phyloP scores from a whole-genome alignment of 129 eudicot genomes.

The Artemisia argyi region DNA sequence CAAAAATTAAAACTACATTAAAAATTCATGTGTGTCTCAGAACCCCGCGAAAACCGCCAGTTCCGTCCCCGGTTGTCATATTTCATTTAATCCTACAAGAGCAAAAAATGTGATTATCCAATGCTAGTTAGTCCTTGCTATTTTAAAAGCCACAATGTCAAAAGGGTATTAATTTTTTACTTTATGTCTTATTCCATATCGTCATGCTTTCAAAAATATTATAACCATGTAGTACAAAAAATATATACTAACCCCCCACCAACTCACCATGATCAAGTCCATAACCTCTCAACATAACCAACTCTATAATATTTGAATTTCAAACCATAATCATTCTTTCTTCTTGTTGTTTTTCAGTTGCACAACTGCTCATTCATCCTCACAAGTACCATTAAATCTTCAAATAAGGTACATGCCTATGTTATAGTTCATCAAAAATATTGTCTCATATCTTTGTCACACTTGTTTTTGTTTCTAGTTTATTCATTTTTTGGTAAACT shows the following conservation, averaged over 20 bases:
- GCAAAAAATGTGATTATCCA: too few species aligned
- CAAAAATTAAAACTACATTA: too few species aligned
- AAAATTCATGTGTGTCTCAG: too few species aligned
- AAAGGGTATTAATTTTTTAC: not conserved
- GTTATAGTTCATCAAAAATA: too few species aligned
- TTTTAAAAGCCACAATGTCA: too few species aligned
- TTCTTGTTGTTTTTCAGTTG: not conserved
- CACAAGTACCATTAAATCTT: not conserved
- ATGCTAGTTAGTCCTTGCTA: too few species aligned
- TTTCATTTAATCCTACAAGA: too few species aligned
- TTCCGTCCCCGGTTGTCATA: too few species aligned
- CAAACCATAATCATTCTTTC: not conserved
- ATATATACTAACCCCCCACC: not conserved
- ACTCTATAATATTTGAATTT: not conserved
- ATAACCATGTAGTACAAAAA: not conserved
- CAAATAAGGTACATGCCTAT: slow-evolving; percentile 3
- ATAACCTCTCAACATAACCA: not conserved
- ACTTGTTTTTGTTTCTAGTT: too few species aligned
- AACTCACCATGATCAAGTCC: not conserved
- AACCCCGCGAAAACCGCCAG: too few species aligned
- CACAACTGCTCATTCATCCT: not conserved
- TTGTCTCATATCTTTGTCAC: too few species aligned
- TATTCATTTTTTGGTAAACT: slow-evolving; percentile 1
- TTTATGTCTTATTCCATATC: not conserved
- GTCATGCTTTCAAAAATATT: not conserved